phyloP scores from a whole-genome alignment of 2,329 filamentous ascomycete genomes.

The Paraphaeosphaeria minitans region DNA sequence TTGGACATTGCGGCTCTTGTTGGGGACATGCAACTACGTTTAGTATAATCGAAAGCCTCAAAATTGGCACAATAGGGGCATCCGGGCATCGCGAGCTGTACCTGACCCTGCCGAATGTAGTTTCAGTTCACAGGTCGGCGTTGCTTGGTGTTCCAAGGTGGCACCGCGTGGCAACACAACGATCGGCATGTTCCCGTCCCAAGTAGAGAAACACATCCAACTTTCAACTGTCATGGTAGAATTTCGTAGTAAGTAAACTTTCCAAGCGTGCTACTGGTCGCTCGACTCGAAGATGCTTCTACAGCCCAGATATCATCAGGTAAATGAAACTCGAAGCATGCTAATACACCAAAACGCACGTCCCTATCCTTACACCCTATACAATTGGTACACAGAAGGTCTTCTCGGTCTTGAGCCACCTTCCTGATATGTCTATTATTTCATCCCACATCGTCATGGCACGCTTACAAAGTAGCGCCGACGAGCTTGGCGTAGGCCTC shows the following conservation, averaged over 20 bases:
- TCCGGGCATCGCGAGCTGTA: not conserved
- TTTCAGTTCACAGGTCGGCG: not conserved
- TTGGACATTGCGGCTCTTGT: not conserved
- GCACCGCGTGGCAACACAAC: not conserved
- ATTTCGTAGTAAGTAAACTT: slow-evolving; percentile 3
- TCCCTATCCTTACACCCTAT: slow-evolving; percentile 42
- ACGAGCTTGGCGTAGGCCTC: slow-evolving; percentile 94
- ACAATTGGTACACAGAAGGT: slow-evolving; percentile 43
- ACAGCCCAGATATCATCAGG: slow-evolving; percentile 30
- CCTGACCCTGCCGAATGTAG: not conserved
- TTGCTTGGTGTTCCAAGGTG: not conserved
- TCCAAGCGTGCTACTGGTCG: slow-evolving; percentile 33
- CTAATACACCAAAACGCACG: slow-evolving; percentile 34
- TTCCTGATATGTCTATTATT: slow-evolving; percentile 18
- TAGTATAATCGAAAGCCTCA: not conserved
- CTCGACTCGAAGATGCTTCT: slow-evolving; percentile 35
- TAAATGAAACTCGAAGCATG: slow-evolving; percentile 28
- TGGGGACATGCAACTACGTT: not conserved
- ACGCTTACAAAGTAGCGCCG: slow-evolving; percentile 80
- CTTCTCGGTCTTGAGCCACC: slow-evolving; percentile 28
- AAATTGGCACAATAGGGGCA: not conserved
- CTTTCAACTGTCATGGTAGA: not conserved
- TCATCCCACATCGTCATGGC: slow-evolving; percentile 9
- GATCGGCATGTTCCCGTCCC: not conserved
- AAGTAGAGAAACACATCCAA: not conserved